Evolutionary conservation across 2,329 filamentous ascomycete species (phyloP), one percentile per base, ranked within the genome.

Genomic region (Calonectria pseudoreteaudii): DNA sequence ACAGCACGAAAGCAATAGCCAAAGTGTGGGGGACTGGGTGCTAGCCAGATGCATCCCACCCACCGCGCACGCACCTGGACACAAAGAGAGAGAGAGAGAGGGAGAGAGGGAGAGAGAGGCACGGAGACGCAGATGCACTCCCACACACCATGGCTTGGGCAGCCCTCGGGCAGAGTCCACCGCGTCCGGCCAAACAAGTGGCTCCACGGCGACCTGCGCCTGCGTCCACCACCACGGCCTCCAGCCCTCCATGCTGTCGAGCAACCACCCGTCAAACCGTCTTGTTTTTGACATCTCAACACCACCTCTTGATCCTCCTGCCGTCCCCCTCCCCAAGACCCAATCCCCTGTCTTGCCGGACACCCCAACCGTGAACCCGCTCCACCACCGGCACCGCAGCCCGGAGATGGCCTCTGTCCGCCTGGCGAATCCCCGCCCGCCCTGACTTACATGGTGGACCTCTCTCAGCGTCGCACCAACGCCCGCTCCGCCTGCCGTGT

Each of bases 401-500:
- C 62, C 58, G 60, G 68, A 71, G 36, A 71, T 50, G 66, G 60
- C 49, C 68, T 56, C 50, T 47, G 34, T 23, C 60, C 50, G 30
- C 34, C 34, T 36, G 65, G 26, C 60, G 62, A 71, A 66, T 66
- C 60, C 38, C 65, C 60, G 14, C 44, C 50, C 28, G 36, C 49
- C 60, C 60, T 41, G 53, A 56, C 49, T 62, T 52, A 47, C 41
- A 65, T 30, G 41, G 44, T 49, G 64, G 47, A 38, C 31, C 31
- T 36, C 52, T 56, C 44, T 66, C 71, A 70, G 60, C 52, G 71
- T 71, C 64, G 52, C 71, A 71, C 64, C 64, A 71, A 56, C 68
- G 69, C 66, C 66, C 58, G 65, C 69, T 72, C 58, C 66, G 66
- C 41, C 69, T 77, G 74, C 68, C 70, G 77, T 81, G 77, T 76